phyloP scores from a whole-genome alignment of 495 filamentous ascomycete genomes.

The Achaetomiella virescens region DNA sequence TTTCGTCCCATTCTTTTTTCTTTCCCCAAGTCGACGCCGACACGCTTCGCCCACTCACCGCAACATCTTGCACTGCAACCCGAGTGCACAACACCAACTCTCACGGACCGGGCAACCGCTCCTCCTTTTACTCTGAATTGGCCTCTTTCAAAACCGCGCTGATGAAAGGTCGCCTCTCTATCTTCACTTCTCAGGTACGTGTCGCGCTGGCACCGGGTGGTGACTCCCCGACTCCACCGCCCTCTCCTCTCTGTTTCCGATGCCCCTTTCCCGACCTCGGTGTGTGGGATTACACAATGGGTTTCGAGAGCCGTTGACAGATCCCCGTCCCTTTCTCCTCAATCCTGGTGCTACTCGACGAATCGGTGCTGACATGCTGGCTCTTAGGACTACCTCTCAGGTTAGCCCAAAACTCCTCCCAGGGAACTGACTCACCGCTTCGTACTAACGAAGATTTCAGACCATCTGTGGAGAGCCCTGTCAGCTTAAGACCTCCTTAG shows the following conservation, averaged over 20 bases:
- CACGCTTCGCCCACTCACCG: background rate
- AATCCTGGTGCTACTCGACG: background rate
- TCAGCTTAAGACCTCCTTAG: conserved; percentile 31
- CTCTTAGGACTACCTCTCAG: conserved; percentile 88
- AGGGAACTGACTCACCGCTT: conserved; percentile 40
- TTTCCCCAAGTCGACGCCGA: conserved; percentile 1
- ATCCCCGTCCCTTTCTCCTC: conserved; percentile 9
- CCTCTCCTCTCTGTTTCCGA: conserved; percentile 4
- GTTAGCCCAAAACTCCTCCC: conserved; percentile 40
- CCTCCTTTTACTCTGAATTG: conserved; percentile 18
- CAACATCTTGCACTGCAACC: background rate
- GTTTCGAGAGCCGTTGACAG: background rate
- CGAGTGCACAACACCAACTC: background rate
- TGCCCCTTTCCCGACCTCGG: background rate
- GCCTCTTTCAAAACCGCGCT: conserved; percentile 49
- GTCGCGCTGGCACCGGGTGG: background rate
- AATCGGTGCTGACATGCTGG: conserved; percentile 28
- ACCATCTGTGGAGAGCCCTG: conserved; percentile 96
- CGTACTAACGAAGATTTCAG: conserved; percentile 45
- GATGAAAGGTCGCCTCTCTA: conserved; percentile 91
- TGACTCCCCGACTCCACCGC: conserved; percentile 7
- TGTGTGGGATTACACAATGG: background rate
- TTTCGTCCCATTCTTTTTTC: conserved; percentile 9
- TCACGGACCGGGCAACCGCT: conserved; percentile 2
- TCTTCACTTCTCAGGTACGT: conserved; percentile 93